Evolutionary conservation across 2,329 filamentous ascomycete species (phyloP), one percentile per base, ranked within the genome.

Genomic region (Phialocephala sp.): DNA sequence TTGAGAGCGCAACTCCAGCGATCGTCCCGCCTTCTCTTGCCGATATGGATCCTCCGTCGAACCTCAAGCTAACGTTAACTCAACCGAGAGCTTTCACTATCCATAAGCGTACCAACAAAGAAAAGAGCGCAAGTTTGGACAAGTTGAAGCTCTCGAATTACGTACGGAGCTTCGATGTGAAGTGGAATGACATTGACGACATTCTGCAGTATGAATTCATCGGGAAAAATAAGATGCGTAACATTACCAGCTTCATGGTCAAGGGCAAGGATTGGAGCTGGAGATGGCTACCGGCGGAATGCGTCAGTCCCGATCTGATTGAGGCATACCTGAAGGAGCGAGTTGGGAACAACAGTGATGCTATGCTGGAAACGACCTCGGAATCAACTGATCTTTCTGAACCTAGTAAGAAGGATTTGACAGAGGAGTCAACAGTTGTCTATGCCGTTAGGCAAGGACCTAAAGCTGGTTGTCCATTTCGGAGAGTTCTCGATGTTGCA

Each of bases 161-260:
- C 18, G 41, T 43, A 18, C 41, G 41, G 15, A n/a, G 15, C 18
- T 43, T 43, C 41, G 2, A 18, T n/a, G 41, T 43, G 5, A 4
- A 43, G 41, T 50, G 45, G 45, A 50, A 22, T 8, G 45, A 50
- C n/a, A 27, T 50, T n/a, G 45, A 50, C 45, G 45, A 50, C 45
- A 50, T 50, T 20, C 20, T 50, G n/a, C n/a, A 50, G 11, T n/a
- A 20, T 27, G 22, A 22, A 11, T 11, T 50, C 2, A 20, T 22
- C 22, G 45, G 45, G 9, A 20, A 50, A 20, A 27, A 27, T 6
- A 11, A 22, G 11, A 5, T 27, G 12, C n/a, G 4, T 24, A 50
- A 22, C 45, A 50, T 50, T 3, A 50, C 15, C 8, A 50, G 20
- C 3, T 20, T 50, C 22, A 6, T 50, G 11, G 45, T 50, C 4